Conservation (phyloP, 2,329 filamentous ascomycete species). For the Fonsecaea monophora region DNA sequence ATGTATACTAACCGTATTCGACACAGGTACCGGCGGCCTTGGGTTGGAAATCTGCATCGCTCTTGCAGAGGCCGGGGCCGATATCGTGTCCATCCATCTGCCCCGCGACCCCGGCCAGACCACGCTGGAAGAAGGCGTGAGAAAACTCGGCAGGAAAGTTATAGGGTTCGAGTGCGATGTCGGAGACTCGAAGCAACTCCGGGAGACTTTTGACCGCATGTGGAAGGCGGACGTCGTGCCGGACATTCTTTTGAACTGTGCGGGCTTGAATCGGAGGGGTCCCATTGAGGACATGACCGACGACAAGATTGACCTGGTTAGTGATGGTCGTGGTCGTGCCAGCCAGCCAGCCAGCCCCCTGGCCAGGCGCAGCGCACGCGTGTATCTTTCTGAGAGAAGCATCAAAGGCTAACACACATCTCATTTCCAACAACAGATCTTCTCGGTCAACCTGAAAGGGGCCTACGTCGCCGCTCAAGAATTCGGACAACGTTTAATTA, state of each 20-base stretch:
- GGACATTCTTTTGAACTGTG: conserved; percentile 83
- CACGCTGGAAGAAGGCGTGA: conserved; percentile 48
- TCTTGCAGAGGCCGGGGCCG: conserved; percentile 55
- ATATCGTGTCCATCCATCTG: conserved; percentile 46
- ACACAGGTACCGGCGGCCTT: conserved; percentile 52
- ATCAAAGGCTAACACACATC: not conserved
- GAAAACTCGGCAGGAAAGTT: conserved; percentile 47
- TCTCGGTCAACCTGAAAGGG: conserved; percentile 83
- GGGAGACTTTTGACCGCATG: conserved; percentile 49
- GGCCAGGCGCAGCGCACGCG: no score
- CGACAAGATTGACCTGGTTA: conserved; percentile 71
- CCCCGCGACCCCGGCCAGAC: conserved; percentile 20
- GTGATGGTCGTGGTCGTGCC: not conserved
- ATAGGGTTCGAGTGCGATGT: conserved; percentile 53
- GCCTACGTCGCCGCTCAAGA: conserved; percentile 81
- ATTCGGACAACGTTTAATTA: conserved; percentile 77
- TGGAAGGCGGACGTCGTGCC: conserved; percentile 60
- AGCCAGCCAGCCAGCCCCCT: no score
- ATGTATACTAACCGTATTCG: not conserved
- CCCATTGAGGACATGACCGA: conserved; percentile 76
- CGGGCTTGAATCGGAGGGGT: conserved; percentile 81
- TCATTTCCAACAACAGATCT: conserved; percentile 53
- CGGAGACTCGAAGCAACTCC: conserved; percentile 49
- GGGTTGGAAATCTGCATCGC: conserved; percentile 54
- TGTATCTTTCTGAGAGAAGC: not conserved